phyloP scores from a whole-genome alignment of 768 basidiomycete genomes.

The Crassisporium funariophilum region DNA sequence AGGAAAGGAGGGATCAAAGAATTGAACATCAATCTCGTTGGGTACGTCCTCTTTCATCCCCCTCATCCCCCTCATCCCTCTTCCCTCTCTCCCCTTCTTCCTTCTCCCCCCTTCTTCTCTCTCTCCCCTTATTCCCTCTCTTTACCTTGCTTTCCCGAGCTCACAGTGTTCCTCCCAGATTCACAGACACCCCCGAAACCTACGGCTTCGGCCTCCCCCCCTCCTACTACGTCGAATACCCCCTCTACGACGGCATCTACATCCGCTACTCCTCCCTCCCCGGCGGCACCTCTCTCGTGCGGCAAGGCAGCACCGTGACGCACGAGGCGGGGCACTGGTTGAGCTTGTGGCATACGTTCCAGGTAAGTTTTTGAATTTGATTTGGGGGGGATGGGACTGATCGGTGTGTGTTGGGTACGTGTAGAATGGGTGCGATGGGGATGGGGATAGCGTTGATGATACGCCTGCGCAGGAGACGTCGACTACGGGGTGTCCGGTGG shows the following conservation, averaged over 20 bases:
- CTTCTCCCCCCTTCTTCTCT: too few relatives aligned
- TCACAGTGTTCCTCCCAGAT: too few relatives aligned
- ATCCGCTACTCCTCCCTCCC: slow-evolving; percentile 26
- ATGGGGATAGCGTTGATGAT: slow-evolving; percentile 30
- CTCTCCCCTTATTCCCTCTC: too few relatives aligned
- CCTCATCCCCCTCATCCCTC: slow-evolving; percentile 23
- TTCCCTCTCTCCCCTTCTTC: slow-evolving; percentile 21
- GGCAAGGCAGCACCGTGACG: slow-evolving; percentile 34
- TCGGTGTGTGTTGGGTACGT: background rate
- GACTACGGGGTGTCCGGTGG: slow-evolving; percentile 34
- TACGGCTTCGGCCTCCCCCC: slow-evolving; percentile 43
- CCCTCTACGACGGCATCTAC: slow-evolving; percentile 39
- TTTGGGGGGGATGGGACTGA: background rate
- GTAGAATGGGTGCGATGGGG: slow-evolving; percentile 23
- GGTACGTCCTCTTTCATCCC: slow-evolving; percentile 18
- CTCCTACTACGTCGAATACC: slow-evolving; percentile 28
- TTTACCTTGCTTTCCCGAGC: too few relatives aligned
- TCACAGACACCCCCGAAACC: slow-evolving; percentile 14
- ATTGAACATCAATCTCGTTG: slow-evolving; percentile 43
- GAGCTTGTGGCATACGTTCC: slow-evolving; percentile 40
- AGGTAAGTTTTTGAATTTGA: slow-evolving; percentile 26
- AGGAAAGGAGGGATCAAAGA: slow-evolving; percentile 31
- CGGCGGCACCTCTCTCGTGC: slow-evolving; percentile 28
- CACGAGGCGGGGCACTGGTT: slow-evolving; percentile 41
- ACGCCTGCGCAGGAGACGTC: slow-evolving; percentile 26